phyloP scores from a whole-genome alignment of 1,139 yeast genomes.

The Komagataea norvegica region DNA sequence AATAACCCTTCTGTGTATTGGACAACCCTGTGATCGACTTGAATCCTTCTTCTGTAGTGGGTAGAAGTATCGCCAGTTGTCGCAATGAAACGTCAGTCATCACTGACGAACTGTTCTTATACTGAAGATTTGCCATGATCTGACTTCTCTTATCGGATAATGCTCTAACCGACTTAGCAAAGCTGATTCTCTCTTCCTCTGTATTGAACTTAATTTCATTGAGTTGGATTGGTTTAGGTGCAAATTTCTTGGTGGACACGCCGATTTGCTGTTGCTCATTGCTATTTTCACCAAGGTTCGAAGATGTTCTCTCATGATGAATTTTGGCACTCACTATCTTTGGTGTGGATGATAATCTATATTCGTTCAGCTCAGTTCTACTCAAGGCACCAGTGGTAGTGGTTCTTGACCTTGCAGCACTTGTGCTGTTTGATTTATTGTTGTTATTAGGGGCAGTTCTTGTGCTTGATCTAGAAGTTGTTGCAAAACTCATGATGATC shows the following conservation, averaged over 20 bases:
- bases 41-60: conserved; percentile 50
- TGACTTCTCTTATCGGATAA: conserved; percentile 43
- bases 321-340: conserved; percentile 27
- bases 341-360: conserved; percentile 20
- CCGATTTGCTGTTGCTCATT: conserved; percentile 9
- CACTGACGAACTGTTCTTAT: conserved; percentile 38
- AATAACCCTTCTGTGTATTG: conserved; percentile 40
- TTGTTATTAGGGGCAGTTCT: conserved; percentile 3
- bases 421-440: background rate
- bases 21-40: conserved; percentile 38
- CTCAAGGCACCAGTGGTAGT: conserved; percentile 10
- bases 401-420: background rate
- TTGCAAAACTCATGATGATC: conserved; percentile 44
- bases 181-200: conserved; percentile 26
- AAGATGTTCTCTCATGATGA: conserved; percentile 27
- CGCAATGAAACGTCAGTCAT: conserved; percentile 46
- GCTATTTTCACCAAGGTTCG: conserved; percentile 11
- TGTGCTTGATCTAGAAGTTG: conserved; percentile 13
- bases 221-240: conserved; percentile 22
- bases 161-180: conserved; percentile 31
- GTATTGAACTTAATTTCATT: conserved; percentile 25
- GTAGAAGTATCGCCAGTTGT: conserved; percentile 53
- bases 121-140: conserved; percentile 39
- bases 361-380: conserved; percentile 14
- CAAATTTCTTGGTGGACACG: conserved; percentile 5